phyloP scores from a whole-genome alignment of 768 basidiomycete genomes.

The Coprinellus aureogranulatus region DNA sequence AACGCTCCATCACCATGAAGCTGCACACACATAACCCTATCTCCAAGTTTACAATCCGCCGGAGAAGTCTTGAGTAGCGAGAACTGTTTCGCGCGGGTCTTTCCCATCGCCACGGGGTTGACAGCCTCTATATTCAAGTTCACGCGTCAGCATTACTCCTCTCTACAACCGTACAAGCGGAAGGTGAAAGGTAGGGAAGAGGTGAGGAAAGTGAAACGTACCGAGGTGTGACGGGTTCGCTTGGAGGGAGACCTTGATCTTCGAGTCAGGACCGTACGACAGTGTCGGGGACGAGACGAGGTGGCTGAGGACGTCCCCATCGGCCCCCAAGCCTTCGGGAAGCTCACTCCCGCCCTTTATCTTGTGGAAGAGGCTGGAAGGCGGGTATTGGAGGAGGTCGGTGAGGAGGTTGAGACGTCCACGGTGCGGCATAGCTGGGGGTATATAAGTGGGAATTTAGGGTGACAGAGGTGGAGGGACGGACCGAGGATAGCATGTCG shows the following conservation, averaged over 20 bases:
- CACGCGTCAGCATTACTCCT: too few relatives aligned
- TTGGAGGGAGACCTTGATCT: constrained; percentile 71
- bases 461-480: too few relatives aligned
- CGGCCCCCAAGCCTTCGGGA: constrained; percentile 61
- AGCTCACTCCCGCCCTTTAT: constrained; percentile 77
- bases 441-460: too few relatives aligned
- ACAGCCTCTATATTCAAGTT: too few relatives aligned
- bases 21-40: constrained; percentile 83
- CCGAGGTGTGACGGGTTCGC: constrained; percentile 83
- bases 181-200: constrained; percentile 10
- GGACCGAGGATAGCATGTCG: constrained; percentile 68
- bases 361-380: constrained; percentile 78
- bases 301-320: constrained; percentile 89
- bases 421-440: constrained; percentile 87
- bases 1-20: constrained; percentile 92
- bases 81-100: constrained; percentile 89
- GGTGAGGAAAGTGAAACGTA: constrained; percentile 21
- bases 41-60: constrained; percentile 52
- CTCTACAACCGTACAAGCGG: too few relatives aligned
- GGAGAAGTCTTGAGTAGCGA: constrained; percentile 68
- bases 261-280: constrained; percentile 46
- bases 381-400: constrained; percentile 66
- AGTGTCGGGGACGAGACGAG: constrained; percentile 73
- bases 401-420: constrained; percentile 85
- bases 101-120: constrained; percentile 84